Evolutionary conservation across 768 basidiomycete species (phyloP).

Genomic region (Wakefieldia striispora): DNA sequence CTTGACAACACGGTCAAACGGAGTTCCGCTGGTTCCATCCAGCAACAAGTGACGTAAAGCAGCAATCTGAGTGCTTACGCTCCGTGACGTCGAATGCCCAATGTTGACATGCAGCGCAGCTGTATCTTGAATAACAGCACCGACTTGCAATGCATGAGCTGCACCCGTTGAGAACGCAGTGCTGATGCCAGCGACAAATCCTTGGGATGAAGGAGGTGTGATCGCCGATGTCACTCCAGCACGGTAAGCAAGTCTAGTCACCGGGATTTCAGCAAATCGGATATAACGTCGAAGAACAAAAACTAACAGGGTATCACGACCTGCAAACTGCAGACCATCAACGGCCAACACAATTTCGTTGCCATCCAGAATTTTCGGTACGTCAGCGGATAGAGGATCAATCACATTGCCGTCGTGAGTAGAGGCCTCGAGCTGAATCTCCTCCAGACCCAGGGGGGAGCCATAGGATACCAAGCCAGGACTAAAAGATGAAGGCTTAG

Average conservation of each 20-base stretch:
- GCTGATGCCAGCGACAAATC: slow-evolving; percentile 57
- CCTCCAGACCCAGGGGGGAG: slow-evolving; percentile 49
- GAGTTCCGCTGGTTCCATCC: slow-evolving; percentile 15
- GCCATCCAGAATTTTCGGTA: slow-evolving; percentile 37
- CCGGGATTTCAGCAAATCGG: slow-evolving; percentile 1
- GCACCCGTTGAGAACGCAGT: slow-evolving; percentile 57
- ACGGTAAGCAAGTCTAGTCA: slow-evolving; percentile 61
- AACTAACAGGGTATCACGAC: slow-evolving; percentile 54
- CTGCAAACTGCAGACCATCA: slow-evolving; percentile 71
- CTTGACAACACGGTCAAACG: slow-evolving; percentile 44
- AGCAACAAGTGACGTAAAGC: slow-evolving; percentile 65
- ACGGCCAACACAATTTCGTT: slow-evolving; percentile 54
- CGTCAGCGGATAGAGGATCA: slow-evolving; percentile 36
- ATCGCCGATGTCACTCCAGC: slow-evolving; percentile 63
- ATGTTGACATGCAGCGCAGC: slow-evolving; percentile 63
- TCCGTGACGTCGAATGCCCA: slow-evolving; percentile 42
- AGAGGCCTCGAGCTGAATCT: slow-evolving; percentile 50
- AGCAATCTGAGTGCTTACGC: slow-evolving; percentile 82
- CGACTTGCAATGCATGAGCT: slow-evolving; percentile 50
- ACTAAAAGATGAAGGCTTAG: slow-evolving; percentile 27
- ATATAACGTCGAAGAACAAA: not conserved
- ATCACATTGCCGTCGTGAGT: slow-evolving; percentile 59
- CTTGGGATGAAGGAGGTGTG: slow-evolving; percentile 49
- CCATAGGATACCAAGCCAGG: slow-evolving; percentile 44
- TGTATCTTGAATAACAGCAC: slow-evolving; percentile 59